Evolutionary conservation across 352 stramenopile species (phyloP).

Genomic region (Globisporangium barbulae): DNA sequence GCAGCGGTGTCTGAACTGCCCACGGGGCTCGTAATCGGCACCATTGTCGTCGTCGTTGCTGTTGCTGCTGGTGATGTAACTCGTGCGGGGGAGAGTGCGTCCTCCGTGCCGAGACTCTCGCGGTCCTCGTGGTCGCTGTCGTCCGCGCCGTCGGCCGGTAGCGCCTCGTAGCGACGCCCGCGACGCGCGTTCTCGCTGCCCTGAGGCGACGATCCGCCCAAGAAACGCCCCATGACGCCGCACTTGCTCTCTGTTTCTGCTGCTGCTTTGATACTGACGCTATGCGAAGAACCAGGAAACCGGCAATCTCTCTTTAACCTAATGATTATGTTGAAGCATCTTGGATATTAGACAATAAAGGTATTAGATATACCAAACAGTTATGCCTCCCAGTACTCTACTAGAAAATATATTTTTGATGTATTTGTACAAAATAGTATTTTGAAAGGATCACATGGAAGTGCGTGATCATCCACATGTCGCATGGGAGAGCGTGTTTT

Average conservation of each 20-base stretch:
- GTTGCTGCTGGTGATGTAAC: slow-evolving; percentile 13
- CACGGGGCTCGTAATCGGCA: slow-evolving; percentile 5
- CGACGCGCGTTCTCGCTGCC: slow-evolving; percentile 29
- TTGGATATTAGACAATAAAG: background rate
- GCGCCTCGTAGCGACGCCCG: slow-evolving; percentile 51
- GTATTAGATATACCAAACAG: too few species aligned
- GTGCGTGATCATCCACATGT: background rate
- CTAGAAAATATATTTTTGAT: too few species aligned
- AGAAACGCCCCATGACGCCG: slow-evolving; percentile 53
- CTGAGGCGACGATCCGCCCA: slow-evolving; percentile 32
- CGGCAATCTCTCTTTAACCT: background rate
- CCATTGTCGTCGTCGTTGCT: slow-evolving; percentile 15
- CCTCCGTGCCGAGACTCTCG: slow-evolving; percentile 24
- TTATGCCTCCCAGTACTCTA: too few species aligned
- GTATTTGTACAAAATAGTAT: too few species aligned
- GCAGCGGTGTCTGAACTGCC: background rate
- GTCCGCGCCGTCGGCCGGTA: slow-evolving; percentile 41
- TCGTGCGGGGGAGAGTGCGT: background rate
- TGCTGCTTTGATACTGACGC: background rate
- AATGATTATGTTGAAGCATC: background rate
- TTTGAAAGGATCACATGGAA: background rate
- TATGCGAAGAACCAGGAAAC: background rate
- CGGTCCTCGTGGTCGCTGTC: slow-evolving; percentile 18
- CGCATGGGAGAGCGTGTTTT: background rate
- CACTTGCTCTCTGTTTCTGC: slow-evolving; percentile 1